Conservation (phyloP, 108 stramenopile genomes). For the Mediolabrus comicus region DNA sequence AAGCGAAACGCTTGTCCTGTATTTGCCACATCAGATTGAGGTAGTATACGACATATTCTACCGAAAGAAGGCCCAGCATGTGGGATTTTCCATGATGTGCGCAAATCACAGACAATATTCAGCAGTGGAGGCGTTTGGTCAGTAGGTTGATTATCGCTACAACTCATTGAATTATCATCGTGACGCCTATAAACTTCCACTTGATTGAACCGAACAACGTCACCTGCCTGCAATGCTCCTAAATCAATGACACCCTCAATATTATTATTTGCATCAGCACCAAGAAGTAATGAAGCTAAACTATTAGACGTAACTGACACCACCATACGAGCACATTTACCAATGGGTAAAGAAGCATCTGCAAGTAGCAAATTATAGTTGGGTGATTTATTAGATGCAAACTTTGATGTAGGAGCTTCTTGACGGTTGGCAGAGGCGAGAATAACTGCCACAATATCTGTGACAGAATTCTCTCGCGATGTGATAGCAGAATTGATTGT, state of each 20-base stretch:
- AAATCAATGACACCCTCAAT: not conserved
- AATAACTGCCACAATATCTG: slow-evolving; percentile 34
- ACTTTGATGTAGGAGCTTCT: not conserved
- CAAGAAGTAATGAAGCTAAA: not conserved
- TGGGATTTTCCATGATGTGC: slow-evolving; percentile 32
- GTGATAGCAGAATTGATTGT: not conserved
- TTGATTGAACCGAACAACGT: slow-evolving; percentile 34
- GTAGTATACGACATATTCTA: slow-evolving; percentile 34
- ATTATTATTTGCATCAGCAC: not conserved
- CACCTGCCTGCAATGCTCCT: slow-evolving; percentile 25
- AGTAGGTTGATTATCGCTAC: not conserved
- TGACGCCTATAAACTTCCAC: slow-evolving; percentile 31
- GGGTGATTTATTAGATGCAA: not conserved
- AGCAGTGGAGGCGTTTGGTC: slow-evolving; percentile 9
- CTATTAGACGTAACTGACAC: not conserved
- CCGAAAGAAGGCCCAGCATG: slow-evolving; percentile 13
- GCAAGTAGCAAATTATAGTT: slow-evolving; percentile 16
- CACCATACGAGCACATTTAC: slow-evolving; percentile 31
- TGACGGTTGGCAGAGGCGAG: slow-evolving; percentile 13
- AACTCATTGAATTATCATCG: not conserved
- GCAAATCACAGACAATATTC: slow-evolving; percentile 27
- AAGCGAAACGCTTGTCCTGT: slow-evolving; percentile 4
- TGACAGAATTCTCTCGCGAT: not conserved
- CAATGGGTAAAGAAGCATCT: slow-evolving; percentile 19
- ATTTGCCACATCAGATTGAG: not conserved